These are phyloP conservation scores for Trematosphaeria pertusa DNA, from an alignment of 2,329 filamentous ascomycete genomes.

Conservation along the genomic window DNA sequence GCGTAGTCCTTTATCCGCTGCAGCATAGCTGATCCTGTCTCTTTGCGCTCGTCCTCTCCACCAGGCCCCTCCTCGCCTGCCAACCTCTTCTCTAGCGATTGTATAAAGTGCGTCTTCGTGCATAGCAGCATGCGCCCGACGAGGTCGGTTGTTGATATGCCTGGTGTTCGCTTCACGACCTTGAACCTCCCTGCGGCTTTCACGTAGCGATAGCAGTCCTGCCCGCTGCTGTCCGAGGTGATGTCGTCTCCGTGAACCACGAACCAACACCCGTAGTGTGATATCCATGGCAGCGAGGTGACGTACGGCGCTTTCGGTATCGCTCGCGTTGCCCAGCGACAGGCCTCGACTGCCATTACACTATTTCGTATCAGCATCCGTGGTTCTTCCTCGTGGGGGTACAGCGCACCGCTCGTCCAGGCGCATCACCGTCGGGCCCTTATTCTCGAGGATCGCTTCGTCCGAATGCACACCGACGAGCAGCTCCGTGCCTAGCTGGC, in stretches of 20 bases:
- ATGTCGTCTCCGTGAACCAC: slow-evolving; percentile 98
- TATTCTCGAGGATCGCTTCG: slow-evolving; percentile 93
- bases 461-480: slow-evolving; percentile 95
- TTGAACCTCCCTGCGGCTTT: slow-evolving; percentile 94
- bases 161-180: slow-evolving; percentile 94
- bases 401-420: slow-evolving; percentile 75
- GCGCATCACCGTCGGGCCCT: slow-evolving; percentile 97
- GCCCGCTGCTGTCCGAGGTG: slow-evolving; percentile 88
- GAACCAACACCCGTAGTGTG: slow-evolving; percentile 92
- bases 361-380: slow-evolving; percentile 52
- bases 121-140: slow-evolving; percentile 97
- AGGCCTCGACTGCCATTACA: slow-evolving; percentile 88
- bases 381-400: slow-evolving; percentile 1
- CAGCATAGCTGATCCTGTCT: slow-evolving; percentile 71
- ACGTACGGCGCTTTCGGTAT: slow-evolving; percentile 92
- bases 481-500: slow-evolving; percentile 86
- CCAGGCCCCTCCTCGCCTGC: slow-evolving; percentile 76
- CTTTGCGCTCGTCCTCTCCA: slow-evolving; percentile 69
- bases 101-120: slow-evolving; percentile 93
- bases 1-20: slow-evolving; percentile 85
- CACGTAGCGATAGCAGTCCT: slow-evolving; percentile 98
- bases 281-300: slow-evolving; percentile 90
- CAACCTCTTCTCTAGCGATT: slow-evolving; percentile 73
- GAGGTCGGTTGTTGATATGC: slow-evolving; percentile 97
- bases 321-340: slow-evolving; percentile 89